Evolutionary conservation across 176 grass and related monocot species (phyloP).

Genomic region (Otatea glauca): DNA sequence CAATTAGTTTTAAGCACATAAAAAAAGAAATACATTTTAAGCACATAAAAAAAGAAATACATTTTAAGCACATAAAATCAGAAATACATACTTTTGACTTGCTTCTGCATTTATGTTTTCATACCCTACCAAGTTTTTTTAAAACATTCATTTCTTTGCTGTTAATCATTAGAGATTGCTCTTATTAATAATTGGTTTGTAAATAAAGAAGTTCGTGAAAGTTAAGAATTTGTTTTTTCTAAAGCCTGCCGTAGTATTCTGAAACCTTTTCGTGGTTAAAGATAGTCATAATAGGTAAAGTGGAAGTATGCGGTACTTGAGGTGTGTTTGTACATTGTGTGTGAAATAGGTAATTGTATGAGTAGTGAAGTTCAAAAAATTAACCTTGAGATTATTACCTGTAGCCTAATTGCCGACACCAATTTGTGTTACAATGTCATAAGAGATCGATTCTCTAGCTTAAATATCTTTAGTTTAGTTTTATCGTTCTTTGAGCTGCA

Average conservation of each 20-base stretch:
- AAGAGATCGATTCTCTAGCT: background rate
- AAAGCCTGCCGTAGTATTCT: background rate
- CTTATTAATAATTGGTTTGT: conserved; percentile 14
- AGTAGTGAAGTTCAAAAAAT: background rate
- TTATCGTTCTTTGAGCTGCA: background rate
- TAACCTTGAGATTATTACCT: background rate
- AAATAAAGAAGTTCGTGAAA: background rate
- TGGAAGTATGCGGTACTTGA: background rate
- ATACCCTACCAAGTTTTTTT: background rate
- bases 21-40: background rate
- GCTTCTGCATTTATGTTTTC: conserved; percentile 22
- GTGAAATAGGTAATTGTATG: background rate
- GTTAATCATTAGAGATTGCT: background rate
- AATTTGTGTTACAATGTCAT: background rate
- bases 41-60: background rate
- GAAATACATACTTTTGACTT: background rate
- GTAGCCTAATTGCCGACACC: background rate
- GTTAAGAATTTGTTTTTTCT: background rate
- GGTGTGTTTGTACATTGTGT: background rate
- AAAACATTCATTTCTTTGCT: background rate
- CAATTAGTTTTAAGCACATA: conserved; percentile 10
- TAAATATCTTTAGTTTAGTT: background rate
- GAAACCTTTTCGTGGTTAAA: background rate
- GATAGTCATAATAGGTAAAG: background rate
- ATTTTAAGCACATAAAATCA: background rate